Evolutionary conservation across 1,284 basidiomycete species (phyloP), one percentile per base, ranked within the genome.

Genomic region (Volvariella surrecta): DNA sequence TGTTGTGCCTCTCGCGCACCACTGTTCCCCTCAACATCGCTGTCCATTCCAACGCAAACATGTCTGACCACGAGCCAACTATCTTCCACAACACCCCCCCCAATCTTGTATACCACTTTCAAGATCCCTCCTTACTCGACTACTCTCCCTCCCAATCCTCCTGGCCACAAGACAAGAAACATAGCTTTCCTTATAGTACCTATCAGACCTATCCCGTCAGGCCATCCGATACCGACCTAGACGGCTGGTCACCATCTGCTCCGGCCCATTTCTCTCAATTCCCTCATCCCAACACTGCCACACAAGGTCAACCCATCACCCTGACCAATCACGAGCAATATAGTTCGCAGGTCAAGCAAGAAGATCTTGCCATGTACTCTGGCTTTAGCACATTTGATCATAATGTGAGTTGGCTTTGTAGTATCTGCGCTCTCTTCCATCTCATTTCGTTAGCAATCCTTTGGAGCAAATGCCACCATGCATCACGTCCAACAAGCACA

Each of bases 401-500:
- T 15, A 28, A 28, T 28, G 24, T 28, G 24, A 28, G 24, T 19
- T n/a, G 8, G 34, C 7, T 15, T n/a, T 7, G 7, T 19, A 15
- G 8, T 19, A 15, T 35, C 34, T n/a, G 6, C n/a, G 4, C 34
- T 35, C 34, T 35, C 34, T 35, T 35, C 34, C 34, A 15, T 28
- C 24, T 28, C 24, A 28, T 28, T 28, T 28, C 24, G 24, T 28
- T n/a, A 28, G 24, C 24, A 35, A 35, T 35, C 34, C 7, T 35
- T 19, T 19, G 18, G 34, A n/a, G 6, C 18, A n/a, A 19, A 8
- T 19, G 34, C 34, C 34, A 15, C 34, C 34, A 38, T 41, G 28
- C 34, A 32, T n/a, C 39, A 15, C 22, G 19, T 39, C 20, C 45
- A 19, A 19, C 39, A 37, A 20, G 37, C 19, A 32, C 48, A 38